Evolutionary conservation across 225 moss, liverwort and hornwort species (phyloP).

Genomic region (Lunularia cruciata): DNA sequence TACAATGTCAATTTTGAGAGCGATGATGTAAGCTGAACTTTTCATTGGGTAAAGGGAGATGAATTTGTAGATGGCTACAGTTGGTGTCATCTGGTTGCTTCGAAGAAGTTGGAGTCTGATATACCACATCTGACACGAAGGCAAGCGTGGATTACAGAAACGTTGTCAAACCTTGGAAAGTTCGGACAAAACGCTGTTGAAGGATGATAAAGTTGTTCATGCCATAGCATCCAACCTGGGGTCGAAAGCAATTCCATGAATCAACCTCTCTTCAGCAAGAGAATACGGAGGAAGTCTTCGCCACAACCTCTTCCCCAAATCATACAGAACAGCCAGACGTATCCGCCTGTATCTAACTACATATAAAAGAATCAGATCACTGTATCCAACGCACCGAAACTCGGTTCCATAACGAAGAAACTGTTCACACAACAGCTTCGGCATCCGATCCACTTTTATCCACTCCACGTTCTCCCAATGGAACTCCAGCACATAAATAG

Average conservation of each 20-base stretch:
- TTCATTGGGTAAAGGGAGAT: too few relatives aligned
- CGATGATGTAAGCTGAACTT: too few relatives aligned
- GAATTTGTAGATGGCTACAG: too few relatives aligned
- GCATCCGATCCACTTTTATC: conserved; percentile 52
- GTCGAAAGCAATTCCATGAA: conserved; percentile 54
- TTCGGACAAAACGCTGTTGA: too few relatives aligned
- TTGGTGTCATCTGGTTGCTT: too few relatives aligned
- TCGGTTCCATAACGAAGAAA: conserved; percentile 50
- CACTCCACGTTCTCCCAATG: conserved; percentile 46
- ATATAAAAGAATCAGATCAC: conserved; percentile 39
- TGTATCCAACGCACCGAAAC: conserved; percentile 50
- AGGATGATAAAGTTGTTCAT: too few relatives aligned
- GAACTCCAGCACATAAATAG: conserved; percentile 48
- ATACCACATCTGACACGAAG: too few relatives aligned
- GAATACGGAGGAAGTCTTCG: conserved; percentile 44
- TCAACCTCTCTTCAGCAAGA: conserved; percentile 40
- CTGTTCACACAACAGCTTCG: conserved; percentile 48
- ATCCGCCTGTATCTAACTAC: conserved; percentile 45
- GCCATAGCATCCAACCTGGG: conserved; percentile 43
- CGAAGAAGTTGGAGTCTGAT: too few relatives aligned
- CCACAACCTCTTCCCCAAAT: conserved; percentile 45
- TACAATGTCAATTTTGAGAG: too few relatives aligned
- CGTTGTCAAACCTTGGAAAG: too few relatives aligned
- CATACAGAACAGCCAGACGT: conserved; percentile 40
- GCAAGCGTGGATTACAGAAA: too few relatives aligned